phyloP scores from a whole-genome alignment of 2,329 filamentous ascomycete genomes.

The Fusarium sp. region DNA sequence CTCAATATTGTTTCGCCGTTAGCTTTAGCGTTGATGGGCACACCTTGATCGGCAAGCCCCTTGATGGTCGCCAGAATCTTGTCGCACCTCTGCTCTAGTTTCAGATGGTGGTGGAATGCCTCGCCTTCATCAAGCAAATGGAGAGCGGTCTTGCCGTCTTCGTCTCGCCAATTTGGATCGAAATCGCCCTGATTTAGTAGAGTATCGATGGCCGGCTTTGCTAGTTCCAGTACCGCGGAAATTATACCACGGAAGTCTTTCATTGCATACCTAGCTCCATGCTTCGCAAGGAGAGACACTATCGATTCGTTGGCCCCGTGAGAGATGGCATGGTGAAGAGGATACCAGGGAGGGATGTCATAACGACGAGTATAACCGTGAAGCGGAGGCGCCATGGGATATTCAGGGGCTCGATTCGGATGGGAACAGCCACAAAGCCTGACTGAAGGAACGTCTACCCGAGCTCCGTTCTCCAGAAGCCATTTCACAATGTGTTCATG shows the following conservation, averaged over 20 bases:
- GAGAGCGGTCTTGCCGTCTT: neutral
- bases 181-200: neutral
- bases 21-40: neutral
- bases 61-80: neutral
- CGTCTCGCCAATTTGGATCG: neutral
- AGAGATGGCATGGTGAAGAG: slow-evolving; percentile 11
- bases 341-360: neutral
- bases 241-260: neutral
- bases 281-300: neutral
- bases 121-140: neutral
- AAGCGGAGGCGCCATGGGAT: no score
- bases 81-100: neutral
- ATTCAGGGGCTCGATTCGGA: no score
- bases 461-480: slow-evolving; percentile 16
- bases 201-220: neutral
- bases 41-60: neutral
- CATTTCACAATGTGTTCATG: slow-evolving; percentile 8
- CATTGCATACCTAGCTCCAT: neutral
- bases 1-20: neutral
- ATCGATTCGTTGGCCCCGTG: neutral
- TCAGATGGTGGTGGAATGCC: no score
- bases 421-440: neutral
- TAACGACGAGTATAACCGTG: no score
- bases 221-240: neutral
- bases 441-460: neutral